Base-by-base conservation (phyloP, 108 stramenopile species). In the Parmales sp. region DNA sequence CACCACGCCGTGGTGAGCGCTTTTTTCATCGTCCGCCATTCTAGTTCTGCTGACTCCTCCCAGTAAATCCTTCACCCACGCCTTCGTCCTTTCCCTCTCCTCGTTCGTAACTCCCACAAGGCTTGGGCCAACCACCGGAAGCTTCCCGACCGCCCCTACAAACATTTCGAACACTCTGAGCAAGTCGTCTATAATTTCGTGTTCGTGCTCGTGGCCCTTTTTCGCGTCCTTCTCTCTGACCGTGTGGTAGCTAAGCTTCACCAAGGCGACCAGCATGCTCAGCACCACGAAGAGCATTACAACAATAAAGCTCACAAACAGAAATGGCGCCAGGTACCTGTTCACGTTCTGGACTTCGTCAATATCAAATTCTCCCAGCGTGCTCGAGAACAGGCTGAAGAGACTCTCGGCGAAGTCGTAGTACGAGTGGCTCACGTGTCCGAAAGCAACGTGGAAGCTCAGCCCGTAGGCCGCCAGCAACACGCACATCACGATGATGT, bases 371-470 rank as follows among this genome's bases (percentile, higher is more conserved):
- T 60, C 31, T 4, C 54, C 54, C 54, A 60, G 29, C 31, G 54
- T 60, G n/a, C 31, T 34, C 26, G 29, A 34, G 54, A 60, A 60
- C 54, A 60, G 3, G 54, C 31, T 60, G 54, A 60, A 60, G 54
- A 60, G 54, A 16, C 31, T 13, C 54, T 60, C 54, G 54, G 54
- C 28, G 16, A 60, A 60, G 28, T 60, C 54, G 31, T 34, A 34
- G 54, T 60, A 60, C 3, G 31, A 34, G 11, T 34, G 13, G 1
- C 16, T 13, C 25, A 60, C 54, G 54, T 60, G 54, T 20, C 54
- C 54, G 54, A 60, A 60, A 13, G 54, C 54, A 16, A 60, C 36
- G 54, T 60, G 31, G 31, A 60, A 60, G 26, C 31, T 13, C 9
- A 60, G 54, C 4, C 29, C 54, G 54, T 28, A 60, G 26, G n/a